Evolutionary conservation across 495 filamentous ascomycete species (phyloP).

Genomic region (Talaromyces borbonicus): DNA sequence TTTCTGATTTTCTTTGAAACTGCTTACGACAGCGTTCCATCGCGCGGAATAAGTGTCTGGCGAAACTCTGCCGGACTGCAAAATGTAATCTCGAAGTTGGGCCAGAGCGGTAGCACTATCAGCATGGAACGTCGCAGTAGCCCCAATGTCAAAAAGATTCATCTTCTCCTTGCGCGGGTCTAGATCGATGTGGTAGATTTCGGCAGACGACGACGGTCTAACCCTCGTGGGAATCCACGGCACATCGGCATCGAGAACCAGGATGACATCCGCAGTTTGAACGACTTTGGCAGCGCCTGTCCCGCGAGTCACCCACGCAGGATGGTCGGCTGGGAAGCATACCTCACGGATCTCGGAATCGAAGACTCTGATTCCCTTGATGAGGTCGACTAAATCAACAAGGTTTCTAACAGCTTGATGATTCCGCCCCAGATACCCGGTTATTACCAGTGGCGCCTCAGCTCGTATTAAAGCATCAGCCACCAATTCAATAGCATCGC

Average conservation of each 20-base stretch:
- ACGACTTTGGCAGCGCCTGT: slow-evolving; percentile 14
- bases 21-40: slow-evolving; percentile 6
- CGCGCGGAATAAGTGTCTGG: neutral
- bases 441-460: slow-evolving; percentile 16
- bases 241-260: slow-evolving; percentile 22
- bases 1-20: slow-evolving; percentile 7
- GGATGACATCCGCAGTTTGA: slow-evolving; percentile 15
- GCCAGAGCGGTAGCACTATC: slow-evolving; percentile 10
- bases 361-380: slow-evolving; percentile 15
- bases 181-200: slow-evolving; percentile 20
- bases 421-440: slow-evolving; percentile 18
- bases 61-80: slow-evolving; percentile 2
- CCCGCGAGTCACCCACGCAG: slow-evolving; percentile 13
- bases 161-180: slow-evolving; percentile 21
- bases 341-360: slow-evolving; percentile 15
- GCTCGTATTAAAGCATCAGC: slow-evolving; percentile 13
- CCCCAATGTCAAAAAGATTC: slow-evolving; percentile 15
- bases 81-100: slow-evolving; percentile 12
- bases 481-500: slow-evolving; percentile 12
- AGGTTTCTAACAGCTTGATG: slow-evolving; percentile 15
- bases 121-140: slow-evolving; percentile 11
- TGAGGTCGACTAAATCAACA: slow-evolving; percentile 12
- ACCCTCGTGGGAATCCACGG: slow-evolving; percentile 19
- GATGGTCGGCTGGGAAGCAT: slow-evolving; percentile 17
- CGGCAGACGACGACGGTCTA: slow-evolving; percentile 12